Conservation (phyloP, 2,329 filamentous ascomycete genomes). For the Elsinoe australis region DNA sequence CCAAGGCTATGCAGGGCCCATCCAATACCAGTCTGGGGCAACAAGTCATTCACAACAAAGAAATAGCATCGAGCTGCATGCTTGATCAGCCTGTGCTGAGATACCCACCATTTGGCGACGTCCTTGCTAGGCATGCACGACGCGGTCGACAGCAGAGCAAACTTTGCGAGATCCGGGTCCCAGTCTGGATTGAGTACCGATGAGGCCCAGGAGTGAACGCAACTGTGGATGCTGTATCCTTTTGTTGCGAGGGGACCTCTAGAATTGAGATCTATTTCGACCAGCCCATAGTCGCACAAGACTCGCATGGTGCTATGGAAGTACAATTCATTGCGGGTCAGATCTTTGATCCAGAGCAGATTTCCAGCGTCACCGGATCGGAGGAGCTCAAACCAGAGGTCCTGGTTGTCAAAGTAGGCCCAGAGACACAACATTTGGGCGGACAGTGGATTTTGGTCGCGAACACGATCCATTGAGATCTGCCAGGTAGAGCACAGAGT, state of each 20-base stretch:
- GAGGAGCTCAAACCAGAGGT: constrained; percentile 28
- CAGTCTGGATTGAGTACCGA: background rate
- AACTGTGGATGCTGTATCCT: background rate
- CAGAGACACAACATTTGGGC: constrained; percentile 28
- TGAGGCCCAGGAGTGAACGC: background rate
- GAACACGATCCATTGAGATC: constrained; percentile 29
- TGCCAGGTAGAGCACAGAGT: constrained; percentile 30
- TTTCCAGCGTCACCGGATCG: background rate
- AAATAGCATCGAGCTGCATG: background rate
- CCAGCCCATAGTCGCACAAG: background rate
- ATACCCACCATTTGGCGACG: background rate
- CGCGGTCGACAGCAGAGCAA: background rate
- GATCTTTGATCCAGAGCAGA: background rate
- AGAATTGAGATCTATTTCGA: too few species aligned
- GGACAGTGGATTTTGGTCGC: constrained; percentile 22
- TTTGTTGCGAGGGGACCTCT: background rate
- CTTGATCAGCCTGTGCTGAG: background rate
- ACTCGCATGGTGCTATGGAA: background rate
- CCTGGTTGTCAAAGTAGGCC: constrained; percentile 26
- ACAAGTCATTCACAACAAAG: too few species aligned
- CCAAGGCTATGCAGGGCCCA: too few species aligned
- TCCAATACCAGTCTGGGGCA: too few species aligned
- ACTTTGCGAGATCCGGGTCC: background rate
- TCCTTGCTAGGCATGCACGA: background rate
- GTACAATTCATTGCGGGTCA: background rate